Evolutionary conservation across 495 filamentous ascomycete species (phyloP), one percentile per base, ranked within the genome.

Genomic region (Pseudoneurospora amorphoporcata): DNA sequence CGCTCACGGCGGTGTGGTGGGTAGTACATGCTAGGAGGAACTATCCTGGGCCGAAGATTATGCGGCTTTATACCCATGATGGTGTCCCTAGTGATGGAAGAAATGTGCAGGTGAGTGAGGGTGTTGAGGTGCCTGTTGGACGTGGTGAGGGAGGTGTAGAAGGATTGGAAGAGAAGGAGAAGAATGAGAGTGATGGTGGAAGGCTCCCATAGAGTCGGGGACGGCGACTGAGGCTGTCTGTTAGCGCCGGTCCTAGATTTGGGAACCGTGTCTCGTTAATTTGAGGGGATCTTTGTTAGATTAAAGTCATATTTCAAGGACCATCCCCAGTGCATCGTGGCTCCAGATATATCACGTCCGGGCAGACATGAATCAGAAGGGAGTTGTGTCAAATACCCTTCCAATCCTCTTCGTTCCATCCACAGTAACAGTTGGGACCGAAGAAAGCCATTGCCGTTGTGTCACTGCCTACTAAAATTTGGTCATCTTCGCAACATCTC

Each of bases 1-100:
- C 85, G 0, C 77, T 82, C 35, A 89, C 84, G 73, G 83, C 79
- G 2, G 76, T 90, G 10, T 93, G 91, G 83, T 94, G 90, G 84
- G 86, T 91, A 42, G 80, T 91, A 4, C 88, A 89, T 70, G 89
- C 85, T 7, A 76, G 73, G 8, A 76, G 77, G 17, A 86, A 87
- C 68, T 91, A 91, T 73, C 84, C 86, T 1, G 89, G 89, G 2
- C 89, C 88, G 3, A 88, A 88, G 75, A 77, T 89, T 29, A 81
- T 85, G 77, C 69, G 76, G 61, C 70, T 88, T 37, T 87, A 87
- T 72, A 81, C 85, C 68, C 78, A 81, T 65, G 78, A 80, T 10
- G 83, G 81, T 72, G 74, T 17, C 1, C 2, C 37, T 23, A 7
- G 37, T 69, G 2, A 37, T 29, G 38, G 37, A 8, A 12, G 29